Evolutionary conservation across 2,329 filamentous ascomycete species (phyloP), one percentile per base, ranked within the genome.

Genomic region (Epichloe bromicola): DNA sequence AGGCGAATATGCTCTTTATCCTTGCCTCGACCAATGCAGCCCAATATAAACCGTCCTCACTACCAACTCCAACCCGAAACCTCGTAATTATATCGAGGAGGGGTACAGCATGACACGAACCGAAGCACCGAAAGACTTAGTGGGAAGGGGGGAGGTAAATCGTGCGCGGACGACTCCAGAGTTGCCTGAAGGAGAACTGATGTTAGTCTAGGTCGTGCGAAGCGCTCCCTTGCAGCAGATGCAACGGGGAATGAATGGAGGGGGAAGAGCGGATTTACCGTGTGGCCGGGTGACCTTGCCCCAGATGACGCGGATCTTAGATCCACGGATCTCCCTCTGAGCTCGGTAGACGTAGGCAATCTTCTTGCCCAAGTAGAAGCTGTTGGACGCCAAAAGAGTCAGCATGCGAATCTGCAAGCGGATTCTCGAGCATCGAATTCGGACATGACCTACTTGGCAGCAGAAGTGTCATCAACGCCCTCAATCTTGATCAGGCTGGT

Each of bases 291-390:
- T 95, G 71, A 97, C 85, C 81, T 95, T 96, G 79, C 91, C 91
- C 89, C 90, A 97, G 79, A 97, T 96, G 65, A 97, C 86, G 70
- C 91, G 84, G 77, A 97, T 94, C 85, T 97, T 97, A 73, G 89
- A 91, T 71, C 93, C 93, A 67, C 91, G 87, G 69, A 95, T 81
- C 80, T 95, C 88, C 76, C 84, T 90, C 75, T 88, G 84, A 65
- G 85, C 91, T 70, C 90, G 88, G 83, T 97, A 98, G 75, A 98
- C 89, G 75, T 89, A 98, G 72, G 93, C 93, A 72, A 97, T 83
- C 79, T 90, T 90, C 86, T 98, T 98, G 77, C 93, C 93, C 62
- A 88, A 79, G 80, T 98, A 98, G 86, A 96, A 96, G 76, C 77
- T 80, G 62, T 53, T 30, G 30, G 10, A 55, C 56, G 51, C 38